Base-by-base conservation (phyloP, 106 monocot genomes). In the Phalaenopsis aphrodite region DNA sequence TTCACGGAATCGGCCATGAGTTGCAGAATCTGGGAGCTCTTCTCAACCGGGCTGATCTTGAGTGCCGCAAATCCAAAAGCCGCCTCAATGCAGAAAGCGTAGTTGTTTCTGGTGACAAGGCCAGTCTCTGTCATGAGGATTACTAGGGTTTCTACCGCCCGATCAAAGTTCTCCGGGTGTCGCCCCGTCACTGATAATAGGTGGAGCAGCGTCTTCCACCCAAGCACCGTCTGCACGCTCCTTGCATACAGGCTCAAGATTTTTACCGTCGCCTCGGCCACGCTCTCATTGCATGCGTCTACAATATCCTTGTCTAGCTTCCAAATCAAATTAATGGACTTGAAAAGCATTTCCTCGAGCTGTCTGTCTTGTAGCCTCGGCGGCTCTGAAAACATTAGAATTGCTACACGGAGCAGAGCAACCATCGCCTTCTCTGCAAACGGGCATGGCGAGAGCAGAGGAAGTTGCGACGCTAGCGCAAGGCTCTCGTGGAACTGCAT, bases 221-320 rank as follows among this genome's bases (percentile, higher is more conserved):
- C 98, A 8, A 87, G 18, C 15, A 55, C 16, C 2, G 88, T 88
- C 52, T 94, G 94, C 6, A 98, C 65, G 81, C 67, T 82, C 23
- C 65, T 41, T 0, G 85, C 41, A 17, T 87, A 43, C 2, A 82
- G 81, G 14, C 39, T 90, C 37, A 99, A 48, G 12, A 99, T 79
- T 55, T 77, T 19, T 1, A 49, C 55, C 19, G 84, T 81, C 21
- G 57, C 76, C 10, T 92, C 89, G 0, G 89, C 64, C 3, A 99
- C 87, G 74, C 69, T 79, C 67, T 93, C 91, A 83, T 85, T 89
- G 81, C 91, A 99, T 1, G 89, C 86, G 73, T 99, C 98, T 21
- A 94, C 80, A 19, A 87, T 86, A 65, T 94, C 93, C 88, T 93
- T 94, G 73, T 99, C 98, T 19, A 94, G 85, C 87, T 92, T 94